Evolutionary conservation across 345 rosid genomes (phyloP), one percentile per base, ranked within the genome.

Genomic region (Clarkia xantiana): DNA sequence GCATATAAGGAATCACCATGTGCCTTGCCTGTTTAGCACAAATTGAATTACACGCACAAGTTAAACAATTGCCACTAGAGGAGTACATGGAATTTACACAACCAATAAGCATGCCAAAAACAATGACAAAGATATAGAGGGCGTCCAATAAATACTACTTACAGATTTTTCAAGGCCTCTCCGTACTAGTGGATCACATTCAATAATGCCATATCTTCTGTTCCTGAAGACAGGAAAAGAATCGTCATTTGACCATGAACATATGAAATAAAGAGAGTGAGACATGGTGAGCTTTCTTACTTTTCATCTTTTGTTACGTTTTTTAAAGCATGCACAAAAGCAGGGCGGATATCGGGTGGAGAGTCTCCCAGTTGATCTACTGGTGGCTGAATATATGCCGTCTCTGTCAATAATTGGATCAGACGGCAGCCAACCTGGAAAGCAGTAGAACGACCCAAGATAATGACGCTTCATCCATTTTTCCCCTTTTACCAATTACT

Each of bases 1-100:
- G 99, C 90, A 93, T 75, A 65, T 93, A 87, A 61, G 96, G 96
- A 61, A 93, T 82, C 64, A 93, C 94, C 96, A 87, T 87, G 71
- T 87, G 94, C 65, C 87, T 78, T 47, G 94, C 99, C 99, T 93
- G 93, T 49, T 34, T n/a, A 49, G 10, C 18, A 49, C 19, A 49
- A 9, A 3, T 29, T 29, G 36, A 29, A 29, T 10, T 29, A 29
- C 36, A 5, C 14, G 23, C 5, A 50, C 14, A 50, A 18, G 9
- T 18, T 50, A 50, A 11, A 4, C 16, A 22, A 22, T 22, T 22
- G 2, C 25, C 25, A 22, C 25, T 5, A 22, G 25, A 22, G 25
- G 25, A 22, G 25, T 22, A 5, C 25, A 5, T 22, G 25, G 25
- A 22, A 22, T 2, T 22, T 22, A 22, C 5, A 22, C 36, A 29